Evolutionary conservation across 306 rosid genomes (phyloP).

Genomic region (Ormosia emarginata): DNA sequence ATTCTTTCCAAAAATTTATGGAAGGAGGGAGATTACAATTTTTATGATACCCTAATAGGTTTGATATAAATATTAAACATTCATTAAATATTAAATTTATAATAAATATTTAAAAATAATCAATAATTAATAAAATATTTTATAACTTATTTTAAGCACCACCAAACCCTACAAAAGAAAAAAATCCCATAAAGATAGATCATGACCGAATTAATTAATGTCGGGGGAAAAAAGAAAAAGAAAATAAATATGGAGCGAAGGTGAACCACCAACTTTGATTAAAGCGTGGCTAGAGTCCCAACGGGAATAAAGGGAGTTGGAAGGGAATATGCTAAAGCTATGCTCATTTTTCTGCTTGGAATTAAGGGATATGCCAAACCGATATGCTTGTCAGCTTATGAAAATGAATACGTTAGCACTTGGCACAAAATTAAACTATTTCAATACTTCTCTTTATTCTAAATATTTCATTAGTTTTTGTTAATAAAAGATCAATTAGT

Average conservation of each 20-base stretch:
- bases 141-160: no score
- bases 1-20: no score
- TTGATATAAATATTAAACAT: no score
- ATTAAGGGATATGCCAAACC: slow-evolving; percentile 3
- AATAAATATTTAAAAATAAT: no score
- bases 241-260: background rate
- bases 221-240: background rate
- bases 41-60: no score
- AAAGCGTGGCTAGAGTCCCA: background rate
- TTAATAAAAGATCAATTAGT: background rate
- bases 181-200: background rate
- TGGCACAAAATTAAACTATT: background rate
- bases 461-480: no score
- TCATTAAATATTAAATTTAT: no score
- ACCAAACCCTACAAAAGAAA: no score
- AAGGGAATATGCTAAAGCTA: slow-evolving; percentile 18
- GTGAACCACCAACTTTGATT: background rate
- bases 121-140: no score
- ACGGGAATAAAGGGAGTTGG: slow-evolving; percentile 9
- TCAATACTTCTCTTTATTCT: background rate
- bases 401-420: background rate
- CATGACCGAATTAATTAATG: background rate
- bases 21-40: no score
- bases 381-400: no score
- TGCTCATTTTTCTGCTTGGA: background rate